Percentiles rank a stretch among this genome's conserved stretches.
Evolutionary conservation across 2,329 filamentous ascomycete species (phyloP).

Genomic region (Apiospora phragmitis): DNA sequence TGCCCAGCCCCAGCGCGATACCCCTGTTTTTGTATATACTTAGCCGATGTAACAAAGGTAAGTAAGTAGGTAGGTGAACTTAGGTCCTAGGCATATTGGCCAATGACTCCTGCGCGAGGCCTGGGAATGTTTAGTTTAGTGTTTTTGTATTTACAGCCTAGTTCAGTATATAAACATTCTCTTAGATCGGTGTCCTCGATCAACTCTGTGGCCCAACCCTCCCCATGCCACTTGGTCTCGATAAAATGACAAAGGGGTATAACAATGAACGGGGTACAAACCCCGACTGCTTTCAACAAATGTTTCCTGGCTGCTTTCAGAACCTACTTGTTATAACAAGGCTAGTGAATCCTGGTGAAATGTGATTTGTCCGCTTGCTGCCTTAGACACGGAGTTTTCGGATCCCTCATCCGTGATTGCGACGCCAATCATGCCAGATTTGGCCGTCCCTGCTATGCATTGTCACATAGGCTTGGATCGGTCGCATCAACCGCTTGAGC

Average conservation of each 20-base stretch:
- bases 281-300: neutral
- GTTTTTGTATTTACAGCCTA: neutral
- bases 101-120: neutral
- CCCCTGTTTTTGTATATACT: neutral
- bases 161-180: neutral
- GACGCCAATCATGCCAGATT: neutral
- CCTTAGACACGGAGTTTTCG: neutral
- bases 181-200: neutral
- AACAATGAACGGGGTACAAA: neutral
- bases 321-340: neutral
- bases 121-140: neutral
- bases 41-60: neutral
- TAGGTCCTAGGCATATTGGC: neutral
- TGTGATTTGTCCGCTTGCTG: neutral
- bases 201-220: neutral
- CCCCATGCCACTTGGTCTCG: neutral
- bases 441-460: neutral
- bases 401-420: neutral
- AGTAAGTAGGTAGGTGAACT: neutral
- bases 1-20: neutral
- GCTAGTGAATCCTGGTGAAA: neutral
- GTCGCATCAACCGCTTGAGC: neutral
- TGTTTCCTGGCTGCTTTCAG: neutral
- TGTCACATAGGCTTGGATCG: neutral
- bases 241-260: constrained; percentile 9